phyloP scores from a whole-genome alignment of 2,329 filamentous ascomycete species.

The Clonostachys chloroleuca region DNA sequence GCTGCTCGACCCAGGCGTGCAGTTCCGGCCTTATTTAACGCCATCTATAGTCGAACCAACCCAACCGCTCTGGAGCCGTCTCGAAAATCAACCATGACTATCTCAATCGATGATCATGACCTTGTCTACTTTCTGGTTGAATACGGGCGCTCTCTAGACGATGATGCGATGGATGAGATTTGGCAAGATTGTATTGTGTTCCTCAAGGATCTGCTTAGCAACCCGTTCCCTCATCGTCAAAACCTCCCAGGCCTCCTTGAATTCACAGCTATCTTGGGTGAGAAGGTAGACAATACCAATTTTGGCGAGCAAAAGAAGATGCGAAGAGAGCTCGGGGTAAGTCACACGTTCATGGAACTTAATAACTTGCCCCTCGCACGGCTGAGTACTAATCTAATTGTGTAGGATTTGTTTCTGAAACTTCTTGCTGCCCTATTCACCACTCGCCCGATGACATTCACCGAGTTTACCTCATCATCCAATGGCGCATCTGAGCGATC shows the following conservation, averaged over 20 bases:
- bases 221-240: constrained; percentile 92
- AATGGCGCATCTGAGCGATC: constrained; percentile 28
- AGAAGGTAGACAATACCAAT: constrained; percentile 96
- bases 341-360: constrained; percentile 22
- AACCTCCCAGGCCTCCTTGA: constrained; percentile 82
- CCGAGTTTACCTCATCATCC: constrained; percentile 43
- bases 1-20: constrained; percentile 87
- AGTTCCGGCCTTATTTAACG: constrained; percentile 91
- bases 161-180: constrained; percentile 97
- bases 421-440: constrained; percentile 93
- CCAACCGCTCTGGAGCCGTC: constrained; percentile 72
- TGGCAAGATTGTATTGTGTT: constrained; percentile 95
- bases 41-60: constrained; percentile 92
- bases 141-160: constrained; percentile 85
- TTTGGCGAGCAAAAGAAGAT: constrained; percentile 93
- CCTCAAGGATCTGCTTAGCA: constrained; percentile 81
- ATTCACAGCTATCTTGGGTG: constrained; percentile 83
- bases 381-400: background rate
- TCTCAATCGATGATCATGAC: constrained; percentile 77
- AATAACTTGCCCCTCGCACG: background rate
- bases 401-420: constrained; percentile 79
- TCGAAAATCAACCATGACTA: constrained; percentile 83
- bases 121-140: constrained; percentile 86
- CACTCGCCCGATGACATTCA: constrained; percentile 72
- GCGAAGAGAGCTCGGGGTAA: constrained; percentile 81